A percentile compares a stretch with the other conserved stretches of the same genome.
phyloP scores from a whole-genome alignment of 306 rosid genomes.

The Geum urbanum region DNA sequence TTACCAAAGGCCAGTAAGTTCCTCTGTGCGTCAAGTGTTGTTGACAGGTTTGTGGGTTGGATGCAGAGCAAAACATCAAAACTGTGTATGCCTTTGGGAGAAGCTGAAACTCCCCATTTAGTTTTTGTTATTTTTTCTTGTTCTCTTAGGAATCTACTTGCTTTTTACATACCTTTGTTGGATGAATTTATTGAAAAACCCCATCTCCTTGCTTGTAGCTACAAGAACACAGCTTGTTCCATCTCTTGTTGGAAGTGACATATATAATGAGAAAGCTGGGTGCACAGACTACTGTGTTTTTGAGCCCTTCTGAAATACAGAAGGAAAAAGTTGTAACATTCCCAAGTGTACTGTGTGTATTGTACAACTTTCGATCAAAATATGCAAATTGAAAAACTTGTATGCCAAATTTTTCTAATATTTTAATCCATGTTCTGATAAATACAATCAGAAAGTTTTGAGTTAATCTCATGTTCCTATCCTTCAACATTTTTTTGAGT shows the following conservation, averaged over 20 bases:
- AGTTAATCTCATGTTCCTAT: too few relatives aligned
- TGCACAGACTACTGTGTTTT: too few relatives aligned
- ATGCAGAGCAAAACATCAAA: constrained; percentile 1
- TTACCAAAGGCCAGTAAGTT: constrained; percentile 6
- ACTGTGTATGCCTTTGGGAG: neutral
- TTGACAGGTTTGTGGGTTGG: constrained; percentile 12
- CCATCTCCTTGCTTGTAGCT: neutral
- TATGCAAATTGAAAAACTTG: too few relatives aligned
- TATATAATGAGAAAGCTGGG: too few relatives aligned
- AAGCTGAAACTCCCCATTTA: neutral
- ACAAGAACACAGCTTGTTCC: constrained; percentile 6
- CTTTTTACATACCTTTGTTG: neutral
- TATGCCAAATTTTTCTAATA: too few relatives aligned
- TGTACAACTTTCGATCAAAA: too few relatives aligned
- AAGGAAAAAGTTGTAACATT: neutral
- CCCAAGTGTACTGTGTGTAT: neutral
- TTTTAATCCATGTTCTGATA: too few relatives aligned
- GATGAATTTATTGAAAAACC: constrained; percentile 8
- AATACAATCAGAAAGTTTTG: too few relatives aligned
- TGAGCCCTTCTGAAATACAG: too few relatives aligned
- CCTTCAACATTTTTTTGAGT: too few relatives aligned
- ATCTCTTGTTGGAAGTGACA: too few relatives aligned
- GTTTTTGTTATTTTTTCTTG: neutral
- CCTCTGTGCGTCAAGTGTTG: neutral
- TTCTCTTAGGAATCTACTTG: neutral